Evolutionary conservation across 441 rosid species (phyloP).

Genomic region (Raphanus hybrid): DNA sequence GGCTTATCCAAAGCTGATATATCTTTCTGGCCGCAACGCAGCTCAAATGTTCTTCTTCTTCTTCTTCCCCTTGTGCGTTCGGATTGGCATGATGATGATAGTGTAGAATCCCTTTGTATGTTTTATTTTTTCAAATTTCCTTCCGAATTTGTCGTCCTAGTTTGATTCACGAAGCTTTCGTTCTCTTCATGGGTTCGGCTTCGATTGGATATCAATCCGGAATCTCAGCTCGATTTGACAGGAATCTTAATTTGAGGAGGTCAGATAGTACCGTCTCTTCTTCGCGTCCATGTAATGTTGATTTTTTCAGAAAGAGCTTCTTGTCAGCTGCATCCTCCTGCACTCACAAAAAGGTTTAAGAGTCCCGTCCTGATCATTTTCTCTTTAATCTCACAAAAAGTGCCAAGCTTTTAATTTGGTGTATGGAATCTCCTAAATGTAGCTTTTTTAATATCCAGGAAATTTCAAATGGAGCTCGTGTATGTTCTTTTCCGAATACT

Average conservation of each 20-base stretch:
- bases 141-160: neutral
- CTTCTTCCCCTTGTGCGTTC: constrained; percentile 15
- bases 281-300: constrained; percentile 41
- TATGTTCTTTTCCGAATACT: constrained; percentile 62
- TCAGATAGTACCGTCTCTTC: constrained; percentile 43
- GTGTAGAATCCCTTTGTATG: neutral
- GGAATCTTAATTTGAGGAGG: constrained; percentile 44
- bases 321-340: constrained; percentile 42
- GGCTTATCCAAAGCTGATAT: constrained; percentile 6
- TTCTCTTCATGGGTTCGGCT: constrained; percentile 58
- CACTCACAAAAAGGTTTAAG: constrained; percentile 39
- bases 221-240: constrained; percentile 45
- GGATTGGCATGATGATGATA: constrained; percentile 8
- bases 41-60: neutral
- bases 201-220: constrained; percentile 52
- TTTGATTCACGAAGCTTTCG: constrained; percentile 22
- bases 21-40: constrained; percentile 14
- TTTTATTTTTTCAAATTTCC: neutral
- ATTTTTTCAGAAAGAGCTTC: constrained; percentile 44
- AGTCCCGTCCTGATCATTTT: constrained; percentile 20
- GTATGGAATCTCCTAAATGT: constrained; percentile 25
- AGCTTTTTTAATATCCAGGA: constrained; percentile 50
- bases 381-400: constrained; percentile 5
- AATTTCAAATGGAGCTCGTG: constrained; percentile 42
- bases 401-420: neutral